Evolutionary conservation across 495 filamentous ascomycete species (phyloP), one percentile per base, ranked within the genome.

Genomic region (Chaetomium fimeti): DNA sequence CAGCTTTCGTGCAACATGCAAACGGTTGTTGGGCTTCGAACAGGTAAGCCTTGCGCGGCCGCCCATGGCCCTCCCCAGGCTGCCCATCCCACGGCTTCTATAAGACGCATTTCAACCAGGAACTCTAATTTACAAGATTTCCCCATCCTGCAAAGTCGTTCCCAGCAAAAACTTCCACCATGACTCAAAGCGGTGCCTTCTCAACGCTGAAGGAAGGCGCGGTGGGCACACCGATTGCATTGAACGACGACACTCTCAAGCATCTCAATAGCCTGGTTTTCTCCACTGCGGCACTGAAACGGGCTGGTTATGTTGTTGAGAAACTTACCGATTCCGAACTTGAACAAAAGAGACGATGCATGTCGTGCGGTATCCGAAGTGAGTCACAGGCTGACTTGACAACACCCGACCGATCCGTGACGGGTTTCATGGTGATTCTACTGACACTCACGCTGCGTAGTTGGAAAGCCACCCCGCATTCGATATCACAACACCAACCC

Each of bases 261-360:
- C 56, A 66, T 2, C n/a, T 66, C 18, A 53, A 43, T 4, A 28
- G 22, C 0, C 60, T 66, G 0, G 38, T 66, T 5, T 22, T 36
- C 0, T 59, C 65, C 16, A 15, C 18, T 15, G 3, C 24, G 18
- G 53, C 32, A 20, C 60, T 63, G 24, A 32, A 45, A 0, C 42
- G 43, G 2, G 53, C 43, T 0, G 65, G 65, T 0, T 63, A 57
- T 28, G 27, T 66, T 2, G 5, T 63, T 5, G 9, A 6, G 15
- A 20, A 51, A 16, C 60, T 66, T 20, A 63, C 60, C 0, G 18
- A 54, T 2, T 0, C n/a, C 2, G 36, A 66, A 55, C 60, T 66
- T 9, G 53, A 66, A 1, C 0, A 38, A 0, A 66, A 58, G 60
- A 54, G 56, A 45, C 28, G 49, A 2, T 66, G 65, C 54, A 5